Percentiles rank a stretch among this genome's conserved stretches.
Conservation (phyloP, 352 stramenopile species). For the Achlya hypogyna region DNA sequence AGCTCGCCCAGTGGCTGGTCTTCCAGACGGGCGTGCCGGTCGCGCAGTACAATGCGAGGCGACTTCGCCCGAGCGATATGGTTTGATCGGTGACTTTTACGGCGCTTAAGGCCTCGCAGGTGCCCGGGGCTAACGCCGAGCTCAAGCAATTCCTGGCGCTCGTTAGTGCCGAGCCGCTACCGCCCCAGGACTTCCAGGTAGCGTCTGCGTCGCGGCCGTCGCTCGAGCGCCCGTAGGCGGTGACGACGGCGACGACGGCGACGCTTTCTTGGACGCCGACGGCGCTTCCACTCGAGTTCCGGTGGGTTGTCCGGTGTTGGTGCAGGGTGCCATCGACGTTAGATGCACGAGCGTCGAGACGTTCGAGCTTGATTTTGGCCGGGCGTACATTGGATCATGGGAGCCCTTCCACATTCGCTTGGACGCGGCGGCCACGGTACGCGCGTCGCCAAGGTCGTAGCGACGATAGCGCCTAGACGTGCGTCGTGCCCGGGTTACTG, state of each 20-base stretch:
- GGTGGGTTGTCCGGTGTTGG: background rate
- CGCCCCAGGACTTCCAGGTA: background rate
- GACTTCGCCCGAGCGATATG: background rate
- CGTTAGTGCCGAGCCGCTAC: slow-evolving; percentile 1
- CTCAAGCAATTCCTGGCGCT: slow-evolving; percentile 7
- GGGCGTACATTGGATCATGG: slow-evolving; percentile 1
- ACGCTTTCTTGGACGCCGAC: background rate
- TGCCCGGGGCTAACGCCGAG: background rate
- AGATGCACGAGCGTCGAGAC: slow-evolving; percentile 2
- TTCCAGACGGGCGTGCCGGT: slow-evolving; percentile 1
- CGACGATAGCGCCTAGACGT: background rate
- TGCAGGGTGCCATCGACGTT: background rate
- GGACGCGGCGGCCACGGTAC: slow-evolving; percentile 11
- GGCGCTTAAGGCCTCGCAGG: background rate
- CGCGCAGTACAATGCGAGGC: background rate
- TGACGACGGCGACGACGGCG: too few species aligned
- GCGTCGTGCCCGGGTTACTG: background rate
- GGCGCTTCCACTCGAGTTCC: background rate
- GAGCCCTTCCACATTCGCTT: slow-evolving; percentile 1
- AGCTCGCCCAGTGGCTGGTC: slow-evolving; percentile 11
- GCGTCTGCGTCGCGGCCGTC: too few species aligned
- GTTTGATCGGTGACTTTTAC: background rate
- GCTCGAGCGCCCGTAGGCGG: too few species aligned
- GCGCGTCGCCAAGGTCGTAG: background rate
- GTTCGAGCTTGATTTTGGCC: slow-evolving; percentile 4